Base-by-base conservation (phyloP, 2,329 filamentous ascomycete species). In the Fusarium oxysporum region DNA sequence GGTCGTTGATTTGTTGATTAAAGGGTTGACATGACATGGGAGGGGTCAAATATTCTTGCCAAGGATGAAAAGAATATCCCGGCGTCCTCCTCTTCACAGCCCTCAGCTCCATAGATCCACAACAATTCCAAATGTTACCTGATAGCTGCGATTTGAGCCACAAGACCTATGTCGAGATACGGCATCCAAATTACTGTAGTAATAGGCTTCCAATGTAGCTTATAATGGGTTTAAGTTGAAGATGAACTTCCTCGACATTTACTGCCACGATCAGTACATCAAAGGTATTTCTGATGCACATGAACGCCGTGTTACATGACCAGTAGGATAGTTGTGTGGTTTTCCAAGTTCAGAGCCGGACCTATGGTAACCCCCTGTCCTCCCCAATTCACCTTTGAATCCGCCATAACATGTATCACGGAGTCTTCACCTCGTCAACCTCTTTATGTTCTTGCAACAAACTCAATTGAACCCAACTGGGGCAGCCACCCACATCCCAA, bases 391-490 rank as follows among this genome's bases (percentile, higher is more conserved):
- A 11, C 41, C 23, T 9, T 25, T 44, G 43, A 21, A 16, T 2
- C 28, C 9, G 21, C 2, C 25, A n/a, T 16, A 30, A 3, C 35
- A 21, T 53, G 28, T 35, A 50, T 30, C 28, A 48, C 11, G 25
- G 43, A 23, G 43, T 58, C 21, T 51, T 51, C 16, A 38, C 8
- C 35, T 65, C 62, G 10, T 48, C 35, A 11, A 4, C 13, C 23
- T 57, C 48, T 57, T 38, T 65, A 12, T 41, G 40, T 17, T 57
- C 47, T 21, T 65, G 60, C 25, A 65, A 11, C 8, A 65, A 38
- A 37, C 60, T 65, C 41, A 65, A 56, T 38, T 65, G 48, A 48
- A 43, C 60, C 62, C 62, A 65, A 19, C 48, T 48, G 4, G 62
- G 62, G 10, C 35, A 65, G 6, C 35, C 47, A 14, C 10, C 21